Evolutionary conservation across 352 stramenopile species (phyloP), one percentile per base, ranked within the genome.

Genomic region (Pythium chondricola): DNA sequence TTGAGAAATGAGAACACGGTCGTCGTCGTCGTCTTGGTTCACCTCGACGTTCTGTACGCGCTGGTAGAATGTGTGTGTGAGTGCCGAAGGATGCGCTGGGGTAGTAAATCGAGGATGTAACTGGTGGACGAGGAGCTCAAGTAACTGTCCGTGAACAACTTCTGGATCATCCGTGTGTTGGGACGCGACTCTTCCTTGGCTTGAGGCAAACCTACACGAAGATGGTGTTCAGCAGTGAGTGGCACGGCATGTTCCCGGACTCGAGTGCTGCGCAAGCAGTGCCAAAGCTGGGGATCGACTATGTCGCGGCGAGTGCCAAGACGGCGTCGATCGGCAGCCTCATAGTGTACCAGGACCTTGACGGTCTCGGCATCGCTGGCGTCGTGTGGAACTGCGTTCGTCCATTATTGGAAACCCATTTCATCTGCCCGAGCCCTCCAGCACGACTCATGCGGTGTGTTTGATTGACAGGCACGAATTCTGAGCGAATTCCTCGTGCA

Each of bases 381-480:
- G 78, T 87, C 52, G 68, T 90, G 26, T 90, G 78, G 78, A 82
- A 87, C 52, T 84, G 73, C 51, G 77, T 89, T 45, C 25, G 73
- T 63, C 24, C 11, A n/a, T n/a, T n/a, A n/a, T n/a, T n/a, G n/a
- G n/a, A n/a, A n/a, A n/a, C n/a, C n/a, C n/a, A n/a, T n/a, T n/a
- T n/a, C n/a, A n/a, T 54, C 7, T 40, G 44, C 30, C 13, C 2
- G 14, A n/a, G 17, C 14, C 30, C 3, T 41, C 35, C 18, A 17
- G 14, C 17, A 17, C 10, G 6, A 42, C 52, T 0, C 36, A 43
- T 21, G 37, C 11, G 25, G 14, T 20, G 2, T 48, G 17, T 21
- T 14, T 22, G 11, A 32, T n/a, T 22, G 18, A 27, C 47, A 84
- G 77, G 74, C 69, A 20, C 61, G 64, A 21, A 71, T 64, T 37